Conservation (phyloP, 805 yeast species). For the Candida caryicola region DNA sequence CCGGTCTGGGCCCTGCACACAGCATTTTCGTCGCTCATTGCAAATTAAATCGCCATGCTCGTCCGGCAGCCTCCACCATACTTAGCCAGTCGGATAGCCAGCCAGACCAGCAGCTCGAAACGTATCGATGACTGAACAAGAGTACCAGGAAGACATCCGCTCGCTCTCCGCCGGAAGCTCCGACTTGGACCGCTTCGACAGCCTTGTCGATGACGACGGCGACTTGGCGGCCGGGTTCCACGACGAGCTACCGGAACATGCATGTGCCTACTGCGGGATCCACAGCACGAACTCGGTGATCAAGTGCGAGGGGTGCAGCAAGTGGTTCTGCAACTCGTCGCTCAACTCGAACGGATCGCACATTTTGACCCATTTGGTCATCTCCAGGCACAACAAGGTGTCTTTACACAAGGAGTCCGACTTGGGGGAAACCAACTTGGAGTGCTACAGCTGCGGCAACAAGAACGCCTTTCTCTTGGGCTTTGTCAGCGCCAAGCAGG, state of each 20-base stretch:
- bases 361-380: constrained; percentile 79
- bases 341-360: constrained; percentile 64
- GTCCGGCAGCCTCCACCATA: too few species aligned
- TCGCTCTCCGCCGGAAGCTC: too few species aligned
- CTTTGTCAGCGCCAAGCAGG: constrained; percentile 81
- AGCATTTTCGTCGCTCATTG: too few species aligned
- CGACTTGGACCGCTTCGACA: too few species aligned
- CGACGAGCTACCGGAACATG: constrained; percentile 30
- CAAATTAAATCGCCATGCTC: too few species aligned
- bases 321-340: constrained; percentile 88
- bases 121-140: too few species aligned
- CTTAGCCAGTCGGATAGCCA: too few species aligned
- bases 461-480: constrained; percentile 79
- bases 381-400: constrained; percentile 73
- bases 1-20: too few species aligned
- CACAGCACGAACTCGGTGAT: constrained; percentile 63
- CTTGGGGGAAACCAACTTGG: constrained; percentile 81
- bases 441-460: constrained; percentile 88
- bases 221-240: too few species aligned
- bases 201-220: too few species aligned
- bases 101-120: too few species aligned
- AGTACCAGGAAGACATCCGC: too few species aligned
- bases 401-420: constrained; percentile 77
- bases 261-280: constrained; percentile 73
- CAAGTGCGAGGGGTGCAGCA: constrained; percentile 70